Base-by-base conservation (phyloP, 345 rosid species). In the Fremontodendron californicum region DNA sequence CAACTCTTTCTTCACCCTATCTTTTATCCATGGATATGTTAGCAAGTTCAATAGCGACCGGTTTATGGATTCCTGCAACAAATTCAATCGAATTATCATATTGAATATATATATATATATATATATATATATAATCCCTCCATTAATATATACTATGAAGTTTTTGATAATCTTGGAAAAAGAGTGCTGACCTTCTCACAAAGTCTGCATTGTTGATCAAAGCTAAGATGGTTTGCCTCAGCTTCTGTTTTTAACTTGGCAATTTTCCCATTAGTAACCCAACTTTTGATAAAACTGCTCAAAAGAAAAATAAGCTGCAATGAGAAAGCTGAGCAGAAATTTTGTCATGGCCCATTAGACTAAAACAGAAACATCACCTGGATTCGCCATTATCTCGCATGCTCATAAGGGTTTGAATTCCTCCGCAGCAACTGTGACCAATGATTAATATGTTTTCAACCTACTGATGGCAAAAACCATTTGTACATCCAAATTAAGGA, bases 341-440 rank as follows among this genome's bases (percentile, higher is more conserved):
- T 27, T 33, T 3, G 29, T 1, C 7, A 54, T 12, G 37, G 64
- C 35, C 27, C 29, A 19, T 49, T 55, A 29, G 8, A 16, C 0
- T 23, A 25, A 13, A 43, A 43, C 12, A 13, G 37, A 25, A n/a
- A 25, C 45, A 11, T 42, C 65, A 95, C 99, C 99, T 95, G 35
- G 97, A 85, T 37, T 89, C 87, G 37, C 82, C 87, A 77, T 85
- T 84, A 49, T 87, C 92, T 65, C 84, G 86, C 90, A 90, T 89
- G 55, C 87, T 90, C 98, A 95, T 93, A 63, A 93, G 93, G 11
- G 96, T 90, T 29, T 81, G 89, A 76, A 95, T 93, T 71, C 99
- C 99, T 78, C 96, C 99, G 46, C 97, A 95, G 75, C 89, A 74
- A 81, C 98, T 92, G 78, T 93, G 99, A 46, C 97, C 99, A 73